Base-by-base conservation (phyloP, 805 yeast genomes). In the Yarrowia sp. region DNA sequence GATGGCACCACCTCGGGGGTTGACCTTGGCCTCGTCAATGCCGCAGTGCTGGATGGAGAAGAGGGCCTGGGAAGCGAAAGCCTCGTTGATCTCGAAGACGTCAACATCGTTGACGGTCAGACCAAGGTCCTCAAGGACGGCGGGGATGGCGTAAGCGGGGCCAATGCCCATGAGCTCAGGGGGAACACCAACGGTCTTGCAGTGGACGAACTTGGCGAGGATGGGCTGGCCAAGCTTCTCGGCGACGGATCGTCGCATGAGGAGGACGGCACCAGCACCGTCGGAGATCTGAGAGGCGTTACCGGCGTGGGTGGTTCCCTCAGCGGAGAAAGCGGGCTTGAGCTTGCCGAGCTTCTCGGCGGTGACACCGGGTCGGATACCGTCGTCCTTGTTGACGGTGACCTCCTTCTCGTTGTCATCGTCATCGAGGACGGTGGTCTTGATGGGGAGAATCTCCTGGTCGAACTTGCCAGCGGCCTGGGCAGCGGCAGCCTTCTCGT, bases 121-220 rank as follows among this genome's bases (percentile, higher is more conserved):
- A 35, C 86, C 85, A 6, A 78, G 70, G 70, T 83, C 83, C 73
- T 81, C 78, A 67, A 93, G 81, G 18, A 90, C 86, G 62, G 81
- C 82, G 65, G 99, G 98, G 69, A 93, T 92, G 64, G 98, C 99
- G 69, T 82, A 84, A 25, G 96, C 97, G 63, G 99, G 99, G 44
- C 98, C 99, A 69, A 93, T 85, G 63, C 98, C 99, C 99, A 93
- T 93, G 65, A 92, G 84, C 76, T 90, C 96, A 21, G 97, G 97
- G 62, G 97, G 97, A 47, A 92, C 97, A 69, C 99, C 99, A 62
- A 88, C 93, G 39, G 85, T 78, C 67, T 87, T 82, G 70, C 89
- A 85, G 68, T 85, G 87, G 65, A 91, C 84, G 68, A 83, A 93
- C 78, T 88, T 89, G 65, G 86, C 99, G 63, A 87, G 69, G 64